Percentiles rank a stretch among this genome's conserved stretches.
phyloP scores from a whole-genome alignment of 371 early-diverging fungal species.

The Mucor mucedo region DNA sequence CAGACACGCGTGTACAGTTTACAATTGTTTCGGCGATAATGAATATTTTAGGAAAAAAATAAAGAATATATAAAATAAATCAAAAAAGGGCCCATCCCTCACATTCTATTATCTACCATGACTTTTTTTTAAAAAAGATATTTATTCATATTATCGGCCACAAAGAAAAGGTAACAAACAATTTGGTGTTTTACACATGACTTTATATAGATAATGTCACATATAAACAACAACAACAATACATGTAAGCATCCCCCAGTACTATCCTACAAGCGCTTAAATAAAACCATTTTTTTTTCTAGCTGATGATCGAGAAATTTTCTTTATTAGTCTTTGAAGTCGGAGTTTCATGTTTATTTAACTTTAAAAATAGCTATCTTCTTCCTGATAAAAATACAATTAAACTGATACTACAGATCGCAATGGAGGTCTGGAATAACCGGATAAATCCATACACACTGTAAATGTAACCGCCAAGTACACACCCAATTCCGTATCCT shows the following conservation, averaged over 20 bases:
- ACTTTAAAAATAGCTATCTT: neutral
- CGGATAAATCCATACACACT: conserved; percentile 27
- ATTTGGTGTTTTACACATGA: neutral
- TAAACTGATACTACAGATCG: conserved; percentile 27
- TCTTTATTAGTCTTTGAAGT: conserved; percentile 6
- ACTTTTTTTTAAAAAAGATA: no score
- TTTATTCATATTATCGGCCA: no score
- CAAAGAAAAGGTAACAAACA: no score
- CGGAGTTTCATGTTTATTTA: neutral
- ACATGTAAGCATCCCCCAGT: neutral
- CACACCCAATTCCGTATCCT: conserved; percentile 41
- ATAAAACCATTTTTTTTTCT: neutral
- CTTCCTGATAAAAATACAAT: conserved; percentile 34
- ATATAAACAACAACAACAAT: conserved; percentile 1
- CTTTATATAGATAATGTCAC: neutral
- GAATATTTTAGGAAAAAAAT: no score
- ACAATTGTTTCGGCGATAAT: no score
- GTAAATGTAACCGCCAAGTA: conserved; percentile 41
- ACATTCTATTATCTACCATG: no score
- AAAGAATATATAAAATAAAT: no score
- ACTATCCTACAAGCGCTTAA: neutral
- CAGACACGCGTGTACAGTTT: no score
- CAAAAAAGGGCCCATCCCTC: neutral
- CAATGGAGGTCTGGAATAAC: conserved; percentile 32
- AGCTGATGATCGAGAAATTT: conserved; percentile 2